phyloP scores from a whole-genome alignment of 345 rosid genomes.

The Hibiscus tridactylites region DNA sequence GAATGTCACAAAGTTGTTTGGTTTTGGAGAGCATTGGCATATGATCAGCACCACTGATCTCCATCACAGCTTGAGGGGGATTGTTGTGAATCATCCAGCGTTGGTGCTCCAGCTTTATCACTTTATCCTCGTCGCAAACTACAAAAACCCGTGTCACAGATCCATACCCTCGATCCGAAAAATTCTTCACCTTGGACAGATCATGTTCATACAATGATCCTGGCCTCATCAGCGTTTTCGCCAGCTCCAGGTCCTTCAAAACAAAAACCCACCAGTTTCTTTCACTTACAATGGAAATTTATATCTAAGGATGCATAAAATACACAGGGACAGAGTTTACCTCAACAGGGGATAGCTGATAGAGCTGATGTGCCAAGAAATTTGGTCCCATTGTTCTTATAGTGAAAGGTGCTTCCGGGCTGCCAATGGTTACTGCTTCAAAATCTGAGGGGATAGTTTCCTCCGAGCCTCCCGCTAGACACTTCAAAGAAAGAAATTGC shows the following conservation, averaged over 20 bases:
- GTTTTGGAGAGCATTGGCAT: constrained; percentile 38
- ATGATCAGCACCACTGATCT: constrained; percentile 22
- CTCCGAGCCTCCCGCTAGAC: not conserved
- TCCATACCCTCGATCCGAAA: constrained; percentile 19
- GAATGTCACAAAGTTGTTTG: constrained; percentile 19
- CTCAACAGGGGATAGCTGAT: constrained; percentile 24
- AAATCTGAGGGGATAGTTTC: constrained; percentile 25
- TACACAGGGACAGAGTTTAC: not conserved
- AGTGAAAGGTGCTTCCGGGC: not conserved
- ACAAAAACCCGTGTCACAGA: constrained; percentile 16
- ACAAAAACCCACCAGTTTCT: not conserved
- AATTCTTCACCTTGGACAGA: constrained; percentile 13
- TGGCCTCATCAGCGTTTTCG: constrained; percentile 22
- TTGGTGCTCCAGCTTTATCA: constrained; percentile 6
- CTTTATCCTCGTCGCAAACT: constrained; percentile 17
- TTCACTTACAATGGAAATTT: not conserved
- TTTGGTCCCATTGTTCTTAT: constrained; percentile 24
- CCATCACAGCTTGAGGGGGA: constrained; percentile 15
- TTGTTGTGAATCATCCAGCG: constrained; percentile 27
- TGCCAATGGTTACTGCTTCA: constrained; percentile 15
- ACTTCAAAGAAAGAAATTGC: not conserved
- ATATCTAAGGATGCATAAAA: not conserved
- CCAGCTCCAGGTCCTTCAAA: constrained; percentile 29
- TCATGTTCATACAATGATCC: constrained; percentile 17
- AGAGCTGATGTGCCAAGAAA: constrained; percentile 21